Percentiles rank a stretch among this genome's conserved stretches.
phyloP scores from a whole-genome alignment of 495 filamentous ascomycete species.

The Niebla homalea region DNA sequence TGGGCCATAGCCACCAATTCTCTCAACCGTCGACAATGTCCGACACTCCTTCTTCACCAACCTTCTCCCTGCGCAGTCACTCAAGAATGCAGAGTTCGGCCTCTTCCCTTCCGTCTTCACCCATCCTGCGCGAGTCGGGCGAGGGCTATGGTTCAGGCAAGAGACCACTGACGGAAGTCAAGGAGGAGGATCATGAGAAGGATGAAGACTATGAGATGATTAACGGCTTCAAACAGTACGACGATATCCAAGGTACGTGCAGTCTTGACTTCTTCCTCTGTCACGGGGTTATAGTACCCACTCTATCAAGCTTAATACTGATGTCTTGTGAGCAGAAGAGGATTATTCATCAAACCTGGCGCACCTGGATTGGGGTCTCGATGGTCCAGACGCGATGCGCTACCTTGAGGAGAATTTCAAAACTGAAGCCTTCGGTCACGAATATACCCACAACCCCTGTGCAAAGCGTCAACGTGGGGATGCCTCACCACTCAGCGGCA shows the following conservation, averaged over 20 bases:
- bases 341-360: constrained; percentile 9
- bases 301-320: neutral
- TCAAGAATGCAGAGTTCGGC: constrained; percentile 36
- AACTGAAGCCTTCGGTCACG: constrained; percentile 45
- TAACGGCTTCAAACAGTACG: constrained; percentile 11
- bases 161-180: constrained; percentile 37
- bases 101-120: constrained; percentile 45
- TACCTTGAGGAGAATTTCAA: constrained; percentile 47
- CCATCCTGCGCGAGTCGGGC: constrained; percentile 36
- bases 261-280: neutral
- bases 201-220: constrained; percentile 27
- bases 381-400: constrained; percentile 13
- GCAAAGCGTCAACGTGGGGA: constrained; percentile 52
- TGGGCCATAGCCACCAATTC: constrained; percentile 4
- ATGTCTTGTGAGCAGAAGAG: neutral
- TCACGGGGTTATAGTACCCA: neutral
- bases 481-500: constrained; percentile 38
- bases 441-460: constrained; percentile 35
- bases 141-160: constrained; percentile 30
- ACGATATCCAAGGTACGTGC: constrained; percentile 5
- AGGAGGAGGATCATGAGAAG: constrained; percentile 35
- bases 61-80: constrained; percentile 15
- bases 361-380: constrained; percentile 8
- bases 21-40: constrained; percentile 15
- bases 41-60: constrained; percentile 15